A percentile compares a stretch with the other conserved stretches of the same genome.
These are phyloP conservation scores for Ceratobasidium sp. DNA, from an alignment of 1,284 basidiomycete genomes.

Conservation along the genomic window DNA sequence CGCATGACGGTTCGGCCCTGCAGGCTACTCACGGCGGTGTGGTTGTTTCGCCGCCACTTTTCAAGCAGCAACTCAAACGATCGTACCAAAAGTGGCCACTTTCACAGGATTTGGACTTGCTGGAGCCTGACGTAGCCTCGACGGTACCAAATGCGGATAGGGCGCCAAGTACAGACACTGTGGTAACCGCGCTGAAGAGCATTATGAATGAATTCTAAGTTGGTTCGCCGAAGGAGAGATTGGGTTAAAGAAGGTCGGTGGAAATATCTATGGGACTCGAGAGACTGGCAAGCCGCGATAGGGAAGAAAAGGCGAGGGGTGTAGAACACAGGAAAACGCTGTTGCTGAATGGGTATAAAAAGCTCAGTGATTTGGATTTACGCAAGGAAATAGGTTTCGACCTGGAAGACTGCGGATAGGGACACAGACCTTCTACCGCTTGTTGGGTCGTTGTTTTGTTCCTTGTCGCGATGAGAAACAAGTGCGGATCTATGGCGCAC, in stretches of 20 bases:
- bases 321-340: background rate
- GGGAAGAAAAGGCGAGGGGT: background rate
- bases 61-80: conserved; percentile 31
- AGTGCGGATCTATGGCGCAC: too few relatives aligned
- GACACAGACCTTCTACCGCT: background rate
- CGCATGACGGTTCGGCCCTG: background rate
- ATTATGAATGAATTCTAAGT: background rate
- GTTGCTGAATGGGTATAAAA: background rate
- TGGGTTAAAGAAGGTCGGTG: background rate
- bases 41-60: conserved; percentile 12
- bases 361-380: background rate
- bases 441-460: background rate
- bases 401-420: conserved; percentile 27
- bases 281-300: background rate
- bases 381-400: background rate
- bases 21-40: conserved; percentile 2
- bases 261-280: background rate
- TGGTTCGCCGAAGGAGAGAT: background rate
- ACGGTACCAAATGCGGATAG: background rate
- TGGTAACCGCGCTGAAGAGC: background rate
- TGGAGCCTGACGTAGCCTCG: background rate
- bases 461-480: too few relatives aligned
- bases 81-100: conserved; percentile 26
- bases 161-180: conserved; percentile 10
- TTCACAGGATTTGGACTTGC: conserved; percentile 4